These are phyloP conservation scores for Talaromyces amestolkiae DNA, from an alignment of 2,329 filamentous ascomycete species.

Conservation along the genomic window DNA sequence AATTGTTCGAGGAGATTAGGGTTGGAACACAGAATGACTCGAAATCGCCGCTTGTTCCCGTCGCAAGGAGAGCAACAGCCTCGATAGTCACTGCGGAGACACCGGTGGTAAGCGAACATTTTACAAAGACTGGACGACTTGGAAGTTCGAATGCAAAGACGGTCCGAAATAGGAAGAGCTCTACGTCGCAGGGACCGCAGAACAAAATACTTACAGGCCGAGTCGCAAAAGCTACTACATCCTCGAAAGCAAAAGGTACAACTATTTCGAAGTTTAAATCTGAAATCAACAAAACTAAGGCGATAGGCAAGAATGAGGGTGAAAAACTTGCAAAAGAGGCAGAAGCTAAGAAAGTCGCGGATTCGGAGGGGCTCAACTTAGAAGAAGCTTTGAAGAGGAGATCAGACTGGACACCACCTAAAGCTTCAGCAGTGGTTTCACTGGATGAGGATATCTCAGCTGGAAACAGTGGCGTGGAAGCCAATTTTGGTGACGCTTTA, in stretches of 20 bases:
- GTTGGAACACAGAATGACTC: background rate
- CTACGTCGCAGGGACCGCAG: slow-evolving; percentile 23
- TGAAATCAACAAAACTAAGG: background rate
- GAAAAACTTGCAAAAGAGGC: background rate
- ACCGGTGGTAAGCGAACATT: slow-evolving; percentile 4
- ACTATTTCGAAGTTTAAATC: background rate
- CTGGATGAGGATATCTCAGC: background rate
- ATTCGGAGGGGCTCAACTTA: slow-evolving; percentile 30
- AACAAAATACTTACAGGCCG: slow-evolving; percentile 38
- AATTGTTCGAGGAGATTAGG: slow-evolving; percentile 22
- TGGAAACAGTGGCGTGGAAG: background rate
- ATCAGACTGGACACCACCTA: slow-evolving; percentile 67
- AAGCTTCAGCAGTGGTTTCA: slow-evolving; percentile 25
- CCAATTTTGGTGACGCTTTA: slow-evolving; percentile 37
- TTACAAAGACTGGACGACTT: slow-evolving; percentile 24
- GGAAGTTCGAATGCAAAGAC: slow-evolving; percentile 25
- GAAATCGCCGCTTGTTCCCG: slow-evolving; percentile 16
- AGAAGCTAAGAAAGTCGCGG: slow-evolving; percentile 21
- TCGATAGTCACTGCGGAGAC: background rate
- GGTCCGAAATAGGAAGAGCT: slow-evolving; percentile 18
- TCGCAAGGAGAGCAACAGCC: slow-evolving; percentile 12
- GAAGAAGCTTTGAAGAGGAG: slow-evolving; percentile 55
- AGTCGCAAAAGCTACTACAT: slow-evolving; percentile 31
- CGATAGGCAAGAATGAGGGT: background rate
- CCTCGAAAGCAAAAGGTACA: slow-evolving; percentile 10